Percentiles rank a stretch among this genome's conserved stretches.
Evolutionary conservation across 2,329 filamentous ascomycete genomes (phyloP).

Genomic region (Thelonectria discophora): DNA sequence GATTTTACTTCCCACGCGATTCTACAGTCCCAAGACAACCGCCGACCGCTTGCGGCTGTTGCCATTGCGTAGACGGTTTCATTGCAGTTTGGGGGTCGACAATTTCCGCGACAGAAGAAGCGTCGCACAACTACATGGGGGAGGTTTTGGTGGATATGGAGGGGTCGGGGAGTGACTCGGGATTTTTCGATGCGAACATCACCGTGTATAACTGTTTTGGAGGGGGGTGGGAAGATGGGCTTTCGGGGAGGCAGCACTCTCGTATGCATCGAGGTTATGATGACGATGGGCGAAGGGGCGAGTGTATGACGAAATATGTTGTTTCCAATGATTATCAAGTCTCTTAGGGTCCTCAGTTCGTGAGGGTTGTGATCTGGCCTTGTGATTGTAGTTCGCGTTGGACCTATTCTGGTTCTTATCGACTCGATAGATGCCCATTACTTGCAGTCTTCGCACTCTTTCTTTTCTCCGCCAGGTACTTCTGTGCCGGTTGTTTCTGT

Average conservation of each 20-base stretch:
- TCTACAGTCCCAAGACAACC: slow-evolving; percentile 36
- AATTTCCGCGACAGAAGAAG: slow-evolving; percentile 17
- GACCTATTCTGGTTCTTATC: neutral
- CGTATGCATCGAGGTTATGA: slow-evolving; percentile 21
- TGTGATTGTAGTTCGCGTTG: no score
- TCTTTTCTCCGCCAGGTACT: slow-evolving; percentile 17
- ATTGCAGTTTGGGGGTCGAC: slow-evolving; percentile 31
- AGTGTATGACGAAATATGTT: slow-evolving; percentile 21
- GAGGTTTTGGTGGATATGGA: slow-evolving; percentile 5
- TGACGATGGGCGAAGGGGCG: slow-evolving; percentile 19
- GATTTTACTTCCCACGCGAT: slow-evolving; percentile 41
- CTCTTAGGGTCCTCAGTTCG: neutral
- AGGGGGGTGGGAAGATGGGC: slow-evolving; percentile 1
- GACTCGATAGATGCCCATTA: slow-evolving; percentile 13
- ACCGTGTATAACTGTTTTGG: slow-evolving; percentile 25
- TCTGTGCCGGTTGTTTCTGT: no score
- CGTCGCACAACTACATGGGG: neutral
- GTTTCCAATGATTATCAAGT: slow-evolving; percentile 12
- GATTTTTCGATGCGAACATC: slow-evolving; percentile 22
- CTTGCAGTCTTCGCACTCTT: slow-evolving; percentile 43
- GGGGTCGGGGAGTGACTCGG: slow-evolving; percentile 12
- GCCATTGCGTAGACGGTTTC: slow-evolving; percentile 37
- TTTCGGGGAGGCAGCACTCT: slow-evolving; percentile 4
- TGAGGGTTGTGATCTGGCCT: neutral
- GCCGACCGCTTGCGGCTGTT: slow-evolving; percentile 29